Evolutionary conservation across 2,329 filamentous ascomycete genomes (phyloP).

Genomic region (Amphichorda felina): DNA sequence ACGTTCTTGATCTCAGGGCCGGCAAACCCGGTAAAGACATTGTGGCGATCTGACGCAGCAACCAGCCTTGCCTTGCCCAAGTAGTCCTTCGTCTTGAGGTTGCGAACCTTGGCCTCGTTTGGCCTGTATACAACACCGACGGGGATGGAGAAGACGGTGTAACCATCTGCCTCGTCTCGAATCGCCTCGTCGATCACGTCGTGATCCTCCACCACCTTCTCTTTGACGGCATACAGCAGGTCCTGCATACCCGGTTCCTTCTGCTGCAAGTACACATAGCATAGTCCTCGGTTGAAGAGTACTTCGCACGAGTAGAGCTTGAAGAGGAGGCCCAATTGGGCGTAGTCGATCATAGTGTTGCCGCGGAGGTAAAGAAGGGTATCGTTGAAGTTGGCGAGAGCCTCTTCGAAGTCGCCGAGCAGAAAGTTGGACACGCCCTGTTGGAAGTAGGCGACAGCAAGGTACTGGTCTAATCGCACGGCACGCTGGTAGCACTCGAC

Average conservation of each 20-base stretch:
- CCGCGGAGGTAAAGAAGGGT: conserved; percentile 88
- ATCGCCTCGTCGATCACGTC: conserved; percentile 98
- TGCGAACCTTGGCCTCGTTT: conserved; percentile 96
- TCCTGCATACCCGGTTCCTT: conserved; percentile 86
- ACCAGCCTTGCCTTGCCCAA: conserved; percentile 91
- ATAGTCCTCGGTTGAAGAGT: conserved; percentile 90
- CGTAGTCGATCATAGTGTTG: conserved; percentile 96
- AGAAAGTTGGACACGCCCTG: conserved; percentile 97
- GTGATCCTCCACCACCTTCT: conserved; percentile 93
- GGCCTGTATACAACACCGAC: conserved; percentile 92
- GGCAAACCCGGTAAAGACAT: conserved; percentile 72
- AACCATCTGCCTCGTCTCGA: conserved; percentile 86
- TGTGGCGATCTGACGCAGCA: conserved; percentile 70
- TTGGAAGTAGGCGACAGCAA: conserved; percentile 96
- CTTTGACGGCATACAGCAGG: conserved; percentile 79
- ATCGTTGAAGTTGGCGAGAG: conserved; percentile 96
- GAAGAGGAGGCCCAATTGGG: conserved; percentile 88
- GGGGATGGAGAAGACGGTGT: conserved; percentile 96
- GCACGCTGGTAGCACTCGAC: conserved; percentile 92
- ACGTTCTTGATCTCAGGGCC: conserved; percentile 70
- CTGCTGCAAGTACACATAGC: conserved; percentile 94
- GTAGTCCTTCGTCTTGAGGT: conserved; percentile 95
- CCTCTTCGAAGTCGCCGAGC: conserved; percentile 93
- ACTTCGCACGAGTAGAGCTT: conserved; percentile 97
- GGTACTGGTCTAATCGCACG: conserved; percentile 82